Evolutionary conservation across 306 rosid species (phyloP), one percentile per base, ranked within the genome.

Genomic region (Cucurbita argyrosperma): DNA sequence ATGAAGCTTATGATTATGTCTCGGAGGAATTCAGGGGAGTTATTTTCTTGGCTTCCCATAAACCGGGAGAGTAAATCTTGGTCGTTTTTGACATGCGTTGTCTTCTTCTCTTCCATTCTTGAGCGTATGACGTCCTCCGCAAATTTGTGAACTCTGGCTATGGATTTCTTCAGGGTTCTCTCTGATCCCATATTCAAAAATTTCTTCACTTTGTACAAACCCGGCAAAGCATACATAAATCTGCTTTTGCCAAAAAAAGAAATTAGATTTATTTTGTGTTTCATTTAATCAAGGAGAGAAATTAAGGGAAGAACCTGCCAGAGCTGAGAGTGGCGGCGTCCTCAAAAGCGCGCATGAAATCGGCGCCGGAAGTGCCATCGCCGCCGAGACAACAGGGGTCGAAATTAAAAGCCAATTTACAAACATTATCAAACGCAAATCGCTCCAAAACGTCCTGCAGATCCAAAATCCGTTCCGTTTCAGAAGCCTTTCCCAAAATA

Each of bases 261-360:
- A 39, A 38, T 15, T 61, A 8, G 2, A 19, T 21, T 16, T 12
- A 12, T 5, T 16, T 6, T 49, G 5, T 49, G 14, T 12, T 49
- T 49, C 10, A 49, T 11, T 49, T 11, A 49, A 5, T 3, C 4
- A 40, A 55, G 60, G 30, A 9, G n/a, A 9, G 40, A 26, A 26
- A 11, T 13, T 7, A 14, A 61, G 9, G 10, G 10, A 46, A 9
- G 67, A 10, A 47, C 76, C 90, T 82, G 13, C 80, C 84, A 4
- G 85, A 72, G 62, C 88, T 89, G 5, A 85, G 61, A 13, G 30
- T 66, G 0, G 91, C 77, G 19, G 96, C 91, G 10, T 80, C 82
- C 53, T 91, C 92, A 30, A 91, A 91, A 39, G 96, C 92, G 13
- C 13, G 16, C 97, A 86, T 87, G 85, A 89, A 87, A 16, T 61